phyloP scores from a whole-genome alignment of 768 basidiomycete genomes.

The Mrakia blollopis region DNA sequence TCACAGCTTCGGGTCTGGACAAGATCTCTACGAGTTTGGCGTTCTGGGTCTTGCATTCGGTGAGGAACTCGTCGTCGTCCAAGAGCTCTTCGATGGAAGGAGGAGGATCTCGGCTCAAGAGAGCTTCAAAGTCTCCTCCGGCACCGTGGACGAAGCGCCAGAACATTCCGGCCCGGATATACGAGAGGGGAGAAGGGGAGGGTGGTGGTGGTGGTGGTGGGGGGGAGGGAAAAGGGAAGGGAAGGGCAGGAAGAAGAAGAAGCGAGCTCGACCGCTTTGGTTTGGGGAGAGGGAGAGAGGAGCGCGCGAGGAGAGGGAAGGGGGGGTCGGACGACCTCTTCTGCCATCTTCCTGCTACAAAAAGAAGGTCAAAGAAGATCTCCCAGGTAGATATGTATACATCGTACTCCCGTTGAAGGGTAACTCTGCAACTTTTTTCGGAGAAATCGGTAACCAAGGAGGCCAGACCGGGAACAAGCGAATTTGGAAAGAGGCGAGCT shows the following conservation, averaged over 20 bases:
- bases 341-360: neutral
- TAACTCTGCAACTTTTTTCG: too few species aligned
- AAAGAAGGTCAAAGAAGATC: neutral
- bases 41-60: conserved; percentile 94
- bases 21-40: conserved; percentile 83
- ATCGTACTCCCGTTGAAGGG: too few species aligned
- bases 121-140: conserved; percentile 32
- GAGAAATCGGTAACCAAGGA: too few species aligned
- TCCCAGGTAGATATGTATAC: too few species aligned
- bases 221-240: neutral
- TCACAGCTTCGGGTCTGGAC: conserved; percentile 70
- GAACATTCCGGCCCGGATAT: too few species aligned
- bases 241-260: too few species aligned
- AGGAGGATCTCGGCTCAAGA: conserved; percentile 43
- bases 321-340: conserved; percentile 4
- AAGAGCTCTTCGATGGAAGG: conserved; percentile 70
- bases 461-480: neutral
- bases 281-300: neutral
- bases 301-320: neutral
- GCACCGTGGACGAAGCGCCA: conserved; percentile 42
- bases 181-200: neutral
- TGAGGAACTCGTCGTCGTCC: conserved; percentile 86
- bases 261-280: neutral
- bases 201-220: neutral
- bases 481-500: neutral